Conservation (phyloP, 352 stramenopile species). For the Pythium sukuiense region DNA sequence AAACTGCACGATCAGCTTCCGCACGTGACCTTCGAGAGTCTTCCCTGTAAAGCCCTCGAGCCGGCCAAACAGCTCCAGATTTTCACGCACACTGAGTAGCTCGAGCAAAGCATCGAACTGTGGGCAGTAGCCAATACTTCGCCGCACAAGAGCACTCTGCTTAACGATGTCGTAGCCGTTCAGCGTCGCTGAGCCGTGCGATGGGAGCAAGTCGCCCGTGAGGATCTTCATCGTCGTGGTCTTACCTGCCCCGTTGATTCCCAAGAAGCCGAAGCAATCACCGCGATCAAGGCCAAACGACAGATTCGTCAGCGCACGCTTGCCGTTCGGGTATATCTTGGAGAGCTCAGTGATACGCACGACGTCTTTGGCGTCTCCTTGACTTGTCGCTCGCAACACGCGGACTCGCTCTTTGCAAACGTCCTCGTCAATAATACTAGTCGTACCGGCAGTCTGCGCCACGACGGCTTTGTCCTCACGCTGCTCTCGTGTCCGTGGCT, state of each 20-base stretch:
- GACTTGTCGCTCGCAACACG: slow-evolving; percentile 17
- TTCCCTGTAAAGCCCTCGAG: slow-evolving; percentile 85
- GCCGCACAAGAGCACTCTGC: slow-evolving; percentile 55
- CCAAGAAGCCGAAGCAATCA: slow-evolving; percentile 93
- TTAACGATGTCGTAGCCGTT: slow-evolving; percentile 82
- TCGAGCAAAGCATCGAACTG: slow-evolving; percentile 97
- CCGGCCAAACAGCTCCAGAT: slow-evolving; percentile 93
- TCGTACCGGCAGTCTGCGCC: too few species aligned
- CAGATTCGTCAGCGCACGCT: slow-evolving; percentile 77
- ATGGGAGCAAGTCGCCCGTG: slow-evolving; percentile 67
- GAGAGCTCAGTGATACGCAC: slow-evolving; percentile 43
- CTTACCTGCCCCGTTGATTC: slow-evolving; percentile 83
- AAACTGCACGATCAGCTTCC: slow-evolving; percentile 50
- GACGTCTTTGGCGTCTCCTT: too few species aligned
- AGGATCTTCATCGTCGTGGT: slow-evolving; percentile 84
- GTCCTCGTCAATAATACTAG: slow-evolving; percentile 36
- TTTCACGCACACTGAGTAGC: slow-evolving; percentile 93
- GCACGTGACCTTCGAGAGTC: slow-evolving; percentile 37
- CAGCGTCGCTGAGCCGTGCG: slow-evolving; percentile 71
- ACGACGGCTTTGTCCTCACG: too few species aligned
- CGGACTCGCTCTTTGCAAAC: slow-evolving; percentile 25
- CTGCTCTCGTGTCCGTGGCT: too few species aligned
- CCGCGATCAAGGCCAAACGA: slow-evolving; percentile 81
- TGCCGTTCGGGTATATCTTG: slow-evolving; percentile 80
- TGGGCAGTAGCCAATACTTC: slow-evolving; percentile 94